A percentile compares a stretch with the other conserved stretches of the same genome.
Evolutionary conservation across 306 rosid genomes (phyloP).

Genomic region (Cicer judaicum): DNA sequence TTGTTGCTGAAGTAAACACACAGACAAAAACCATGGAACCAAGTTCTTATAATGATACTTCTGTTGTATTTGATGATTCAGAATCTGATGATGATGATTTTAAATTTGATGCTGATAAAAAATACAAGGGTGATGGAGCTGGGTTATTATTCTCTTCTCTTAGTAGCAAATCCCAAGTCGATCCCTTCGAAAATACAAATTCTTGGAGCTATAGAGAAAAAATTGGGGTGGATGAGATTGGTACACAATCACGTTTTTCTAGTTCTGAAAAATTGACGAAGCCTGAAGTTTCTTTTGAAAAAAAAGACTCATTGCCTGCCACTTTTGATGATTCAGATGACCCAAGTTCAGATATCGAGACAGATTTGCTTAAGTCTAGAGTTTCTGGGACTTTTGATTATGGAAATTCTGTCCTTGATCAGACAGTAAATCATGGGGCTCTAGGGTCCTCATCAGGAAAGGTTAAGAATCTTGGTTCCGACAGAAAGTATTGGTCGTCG

Average conservation of each 20-base stretch:
- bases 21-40: slow-evolving; percentile 42
- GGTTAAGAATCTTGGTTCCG: slow-evolving; percentile 44
- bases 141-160: slow-evolving; percentile 53
- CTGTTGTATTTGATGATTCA: slow-evolving; percentile 73
- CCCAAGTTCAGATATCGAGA: slow-evolving; percentile 69
- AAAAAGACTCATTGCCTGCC: slow-evolving; percentile 56
- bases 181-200: slow-evolving; percentile 49
- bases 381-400: slow-evolving; percentile 46
- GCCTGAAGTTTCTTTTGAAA: slow-evolving; percentile 56
- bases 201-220: slow-evolving; percentile 56
- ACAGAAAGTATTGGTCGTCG: slow-evolving; percentile 49
- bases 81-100: slow-evolving; percentile 68
- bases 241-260: slow-evolving; percentile 53
- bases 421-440: slow-evolving; percentile 48
- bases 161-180: slow-evolving; percentile 48
- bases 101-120: slow-evolving; percentile 49
- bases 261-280: slow-evolving; percentile 55
- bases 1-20: slow-evolving; percentile 49
- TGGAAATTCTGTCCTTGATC: slow-evolving; percentile 50
- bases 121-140: slow-evolving; percentile 55
- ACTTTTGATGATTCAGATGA: slow-evolving; percentile 87
- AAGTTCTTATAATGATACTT: slow-evolving; percentile 51
- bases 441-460: slow-evolving; percentile 55
- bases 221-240: slow-evolving; percentile 48
- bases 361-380: slow-evolving; percentile 52